Percentiles rank a stretch among this genome's conserved stretches.
phyloP scores from a whole-genome alignment of 1,139 yeast genomes.

The Blastobotrys indianensis region DNA sequence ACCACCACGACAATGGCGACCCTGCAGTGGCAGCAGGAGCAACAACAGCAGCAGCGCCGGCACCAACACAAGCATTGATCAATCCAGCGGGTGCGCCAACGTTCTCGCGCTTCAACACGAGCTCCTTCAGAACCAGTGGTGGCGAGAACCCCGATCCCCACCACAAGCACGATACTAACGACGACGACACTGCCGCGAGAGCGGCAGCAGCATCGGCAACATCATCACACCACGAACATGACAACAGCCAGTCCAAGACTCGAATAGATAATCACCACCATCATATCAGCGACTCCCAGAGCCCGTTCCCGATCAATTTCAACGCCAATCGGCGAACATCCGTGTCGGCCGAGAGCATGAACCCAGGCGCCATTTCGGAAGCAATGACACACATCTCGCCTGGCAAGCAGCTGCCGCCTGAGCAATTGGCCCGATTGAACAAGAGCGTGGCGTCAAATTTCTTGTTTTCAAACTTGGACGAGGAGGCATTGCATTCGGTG shows the following conservation, averaged over 20 bases:
- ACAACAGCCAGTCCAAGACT: neutral
- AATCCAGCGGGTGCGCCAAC: neutral
- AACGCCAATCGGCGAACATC: slow-evolving; percentile 83
- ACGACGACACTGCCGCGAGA: neutral
- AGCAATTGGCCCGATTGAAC: slow-evolving; percentile 63
- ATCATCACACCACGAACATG: neutral
- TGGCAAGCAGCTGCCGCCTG: slow-evolving; percentile 30
- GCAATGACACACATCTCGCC: slow-evolving; percentile 7
- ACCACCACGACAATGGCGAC: neutral
- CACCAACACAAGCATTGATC: neutral
- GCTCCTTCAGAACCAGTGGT: slow-evolving; percentile 9
- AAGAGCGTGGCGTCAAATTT: slow-evolving; percentile 73
- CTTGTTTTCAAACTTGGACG: slow-evolving; percentile 70
- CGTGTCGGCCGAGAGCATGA: slow-evolving; percentile 64
- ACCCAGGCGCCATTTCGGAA: slow-evolving; percentile 19
- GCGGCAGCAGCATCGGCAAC: slow-evolving; percentile 1
- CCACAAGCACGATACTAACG: neutral
- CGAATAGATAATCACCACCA: neutral
- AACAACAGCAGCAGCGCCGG: neutral
- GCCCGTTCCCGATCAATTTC: slow-evolving; percentile 34
- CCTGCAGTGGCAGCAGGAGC: neutral
- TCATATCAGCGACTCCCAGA: neutral
- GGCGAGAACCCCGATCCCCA: slow-evolving; percentile 8
- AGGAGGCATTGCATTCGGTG: slow-evolving; percentile 67
- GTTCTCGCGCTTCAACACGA: slow-evolving; percentile 12